Conservation (phyloP, 2,329 filamentous ascomycete species). For the Ascochyta koolunga region DNA sequence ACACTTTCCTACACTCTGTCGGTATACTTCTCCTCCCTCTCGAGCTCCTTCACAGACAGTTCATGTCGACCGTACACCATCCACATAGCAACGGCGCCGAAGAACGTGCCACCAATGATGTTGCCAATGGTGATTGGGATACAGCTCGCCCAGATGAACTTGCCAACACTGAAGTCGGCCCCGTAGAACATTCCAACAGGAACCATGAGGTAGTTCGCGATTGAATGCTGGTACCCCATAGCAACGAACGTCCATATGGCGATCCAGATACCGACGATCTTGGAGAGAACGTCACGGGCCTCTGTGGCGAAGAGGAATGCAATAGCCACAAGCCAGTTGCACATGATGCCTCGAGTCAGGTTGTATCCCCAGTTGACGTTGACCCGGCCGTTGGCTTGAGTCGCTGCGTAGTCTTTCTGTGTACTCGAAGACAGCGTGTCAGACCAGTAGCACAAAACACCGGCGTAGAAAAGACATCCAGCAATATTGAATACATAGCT, state of each 20-base stretch:
- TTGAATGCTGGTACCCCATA: slow-evolving; percentile 16
- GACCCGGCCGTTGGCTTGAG: slow-evolving; percentile 11
- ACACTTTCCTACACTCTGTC: neutral
- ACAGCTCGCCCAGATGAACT: slow-evolving; percentile 18
- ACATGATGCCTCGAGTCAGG: slow-evolving; percentile 14
- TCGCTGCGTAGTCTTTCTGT: slow-evolving; percentile 13
- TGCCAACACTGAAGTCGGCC: slow-evolving; percentile 7
- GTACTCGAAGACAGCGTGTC: slow-evolving; percentile 18
- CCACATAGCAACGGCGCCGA: slow-evolving; percentile 15
- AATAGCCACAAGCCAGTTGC: slow-evolving; percentile 14
- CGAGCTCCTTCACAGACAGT: slow-evolving; percentile 1
- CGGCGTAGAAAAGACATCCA: slow-evolving; percentile 21
- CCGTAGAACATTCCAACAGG: slow-evolving; percentile 18
- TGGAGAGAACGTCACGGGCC: slow-evolving; percentile 6
- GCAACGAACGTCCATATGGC: slow-evolving; percentile 11
- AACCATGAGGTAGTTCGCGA: slow-evolving; percentile 15
- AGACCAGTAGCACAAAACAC: slow-evolving; percentile 20
- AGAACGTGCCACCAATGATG: slow-evolving; percentile 15
- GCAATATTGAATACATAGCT: slow-evolving; percentile 19
- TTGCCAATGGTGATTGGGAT: slow-evolving; percentile 14
- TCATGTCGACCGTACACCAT: slow-evolving; percentile 16
- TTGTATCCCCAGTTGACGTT: slow-evolving; percentile 18
- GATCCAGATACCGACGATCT: slow-evolving; percentile 17
- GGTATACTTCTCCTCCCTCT: neutral
- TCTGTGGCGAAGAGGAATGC: slow-evolving; percentile 14